Conservation (phyloP, 371 early-diverging fungal species). For the Rhizomucor pusillus region DNA sequence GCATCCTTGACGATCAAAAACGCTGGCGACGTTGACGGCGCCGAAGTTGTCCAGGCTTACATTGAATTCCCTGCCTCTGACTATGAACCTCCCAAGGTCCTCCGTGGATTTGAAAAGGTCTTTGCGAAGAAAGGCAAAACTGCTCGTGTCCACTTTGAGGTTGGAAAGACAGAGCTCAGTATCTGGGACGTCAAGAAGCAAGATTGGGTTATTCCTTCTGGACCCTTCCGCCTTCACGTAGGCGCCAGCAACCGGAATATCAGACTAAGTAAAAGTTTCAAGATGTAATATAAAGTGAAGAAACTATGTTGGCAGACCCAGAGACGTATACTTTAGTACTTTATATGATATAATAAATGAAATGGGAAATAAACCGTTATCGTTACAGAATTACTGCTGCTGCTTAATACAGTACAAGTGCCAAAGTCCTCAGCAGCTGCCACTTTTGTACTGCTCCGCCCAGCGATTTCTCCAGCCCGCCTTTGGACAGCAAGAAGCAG, state of each 20-base stretch:
- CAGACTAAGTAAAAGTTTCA: slow-evolving; percentile 1
- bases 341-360: too few species aligned
- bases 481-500: too few species aligned
- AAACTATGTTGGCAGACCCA: too few species aligned
- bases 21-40: slow-evolving; percentile 38
- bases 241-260: slow-evolving; percentile 46
- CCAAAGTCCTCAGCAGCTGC: too few species aligned
- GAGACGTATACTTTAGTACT: too few species aligned
- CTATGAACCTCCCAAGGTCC: slow-evolving; percentile 35
- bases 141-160: not conserved
- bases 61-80: slow-evolving; percentile 32
- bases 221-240: slow-evolving; percentile 27
- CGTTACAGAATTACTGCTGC: too few species aligned
- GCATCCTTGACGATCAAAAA: slow-evolving; percentile 35
- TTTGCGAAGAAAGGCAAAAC: slow-evolving; percentile 16
- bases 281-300: too few species aligned
- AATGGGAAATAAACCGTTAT: too few species aligned
- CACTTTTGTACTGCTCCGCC: too few species aligned
- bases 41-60: slow-evolving; percentile 51
- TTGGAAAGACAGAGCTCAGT: slow-evolving; percentile 19
- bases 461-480: too few species aligned
- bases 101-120: slow-evolving; percentile 42
- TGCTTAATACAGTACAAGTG: too few species aligned
- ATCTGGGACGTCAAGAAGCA: slow-evolving; percentile 23
- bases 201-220: slow-evolving; percentile 31